These are phyloP conservation scores for Sclerotinia nivalis DNA, from an alignment of 2,329 filamentous ascomycete genomes.

Conservation along the genomic window DNA sequence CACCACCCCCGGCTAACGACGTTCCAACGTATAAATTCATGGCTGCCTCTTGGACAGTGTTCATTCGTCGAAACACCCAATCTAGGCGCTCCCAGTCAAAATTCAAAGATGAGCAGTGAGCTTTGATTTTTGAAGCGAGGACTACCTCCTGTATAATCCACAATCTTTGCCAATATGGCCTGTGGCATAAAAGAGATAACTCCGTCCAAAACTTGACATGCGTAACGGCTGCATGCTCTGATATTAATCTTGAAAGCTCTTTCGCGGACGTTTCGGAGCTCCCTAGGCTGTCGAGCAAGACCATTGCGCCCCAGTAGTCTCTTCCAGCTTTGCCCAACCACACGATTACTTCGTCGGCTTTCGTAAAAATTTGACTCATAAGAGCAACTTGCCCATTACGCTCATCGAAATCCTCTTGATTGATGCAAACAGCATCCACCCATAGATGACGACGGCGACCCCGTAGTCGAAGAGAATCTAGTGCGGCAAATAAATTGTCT, in stretches of 20 bases:
- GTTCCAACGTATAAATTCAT: not conserved
- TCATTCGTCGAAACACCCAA: constrained; percentile 18
- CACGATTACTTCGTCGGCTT: constrained; percentile 17
- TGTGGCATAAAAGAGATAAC: constrained; percentile 9
- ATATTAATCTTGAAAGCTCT: constrained; percentile 12
- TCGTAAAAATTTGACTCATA: constrained; percentile 20
- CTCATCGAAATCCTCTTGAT: constrained; percentile 22
- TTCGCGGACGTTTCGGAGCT: constrained; percentile 9
- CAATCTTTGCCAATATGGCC: constrained; percentile 21
- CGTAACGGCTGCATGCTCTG: constrained; percentile 5
- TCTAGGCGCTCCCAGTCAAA: constrained; percentile 22
- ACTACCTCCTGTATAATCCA: constrained; percentile 24
- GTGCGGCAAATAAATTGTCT: constrained; percentile 18
- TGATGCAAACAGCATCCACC: constrained; percentile 23
- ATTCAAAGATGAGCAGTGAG: constrained; percentile 17
- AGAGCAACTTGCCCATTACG: constrained; percentile 21
- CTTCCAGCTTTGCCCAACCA: constrained; percentile 20
- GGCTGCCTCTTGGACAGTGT: not conserved
- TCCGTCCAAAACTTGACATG: constrained; percentile 23
- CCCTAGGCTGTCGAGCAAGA: constrained; percentile 16
- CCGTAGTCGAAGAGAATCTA: constrained; percentile 5
- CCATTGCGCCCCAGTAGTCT: constrained; percentile 23
- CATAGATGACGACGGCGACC: constrained; percentile 17
- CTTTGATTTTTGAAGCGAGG: constrained; percentile 22
- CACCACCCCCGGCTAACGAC: not conserved